Base-by-base conservation (phyloP, 306 rosid species). In the Urtica urens region DNA sequence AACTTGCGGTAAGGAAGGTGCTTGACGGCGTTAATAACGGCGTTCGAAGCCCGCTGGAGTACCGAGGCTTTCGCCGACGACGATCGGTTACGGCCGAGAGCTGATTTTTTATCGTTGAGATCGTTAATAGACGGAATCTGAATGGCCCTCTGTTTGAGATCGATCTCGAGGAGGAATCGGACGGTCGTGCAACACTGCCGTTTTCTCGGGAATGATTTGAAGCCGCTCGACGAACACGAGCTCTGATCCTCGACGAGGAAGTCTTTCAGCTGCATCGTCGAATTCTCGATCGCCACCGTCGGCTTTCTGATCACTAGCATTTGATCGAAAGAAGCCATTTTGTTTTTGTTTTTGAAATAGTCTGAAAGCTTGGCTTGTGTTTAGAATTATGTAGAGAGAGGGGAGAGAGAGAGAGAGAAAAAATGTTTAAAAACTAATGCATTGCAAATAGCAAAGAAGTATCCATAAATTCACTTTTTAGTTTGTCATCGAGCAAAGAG, bases 191-290 rank as follows among this genome's bases (percentile, higher is more conserved):
- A 81, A 77, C 92, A 88, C 35, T 70, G 84, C 25, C 80, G 40
- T 16, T 13, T 63, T 20, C 95, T 81, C 0, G 95, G 87, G 17
- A 88, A 62, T 8, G 93, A 78, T 52, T 72, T 77, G 80, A 84
- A 84, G 27, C 90, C 90, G 70, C 57, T 76, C 33, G 95, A 84
- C 52, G 97, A 81, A 55, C 79, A 74, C 4, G 95, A 88, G 27
- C 93, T 62, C 1, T 76, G 59, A 48, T 88, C 92, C 37, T 88
- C 95, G 31, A 58, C 58, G 1, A 88, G 83, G 22, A 55, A 81
- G 59, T 84, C 97, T 43, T 79, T 88, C 3, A 81, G 84, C 40
- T 35, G 40, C 65, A 78, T 56, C 49, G 74, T 26, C 20, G 66
- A 62, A 31, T 10, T 47, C 17, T 18, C 63, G 3, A 31, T 31